Evolutionary conservation across 108 stramenopile species (phyloP).

Genomic region (Discostella stelligeroides): DNA sequence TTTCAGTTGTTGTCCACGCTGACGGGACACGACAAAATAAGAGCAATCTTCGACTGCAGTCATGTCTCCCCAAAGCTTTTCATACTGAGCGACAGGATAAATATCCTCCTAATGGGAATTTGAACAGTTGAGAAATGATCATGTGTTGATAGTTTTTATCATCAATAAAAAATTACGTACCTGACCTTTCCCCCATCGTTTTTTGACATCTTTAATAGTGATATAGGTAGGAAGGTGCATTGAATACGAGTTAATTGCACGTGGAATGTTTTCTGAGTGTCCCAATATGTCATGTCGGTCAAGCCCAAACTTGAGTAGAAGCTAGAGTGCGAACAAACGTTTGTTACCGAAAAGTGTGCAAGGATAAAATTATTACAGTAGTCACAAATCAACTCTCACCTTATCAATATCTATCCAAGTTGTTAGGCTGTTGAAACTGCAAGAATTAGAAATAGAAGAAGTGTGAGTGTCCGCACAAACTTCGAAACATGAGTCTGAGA

Average conservation of each 20-base stretch:
- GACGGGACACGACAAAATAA: constrained; percentile 57
- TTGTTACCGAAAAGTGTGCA: background rate
- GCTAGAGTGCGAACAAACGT: constrained; percentile 1
- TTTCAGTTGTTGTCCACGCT: constrained; percentile 62
- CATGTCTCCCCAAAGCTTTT: constrained; percentile 70
- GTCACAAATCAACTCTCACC: background rate
- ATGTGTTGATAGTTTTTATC: background rate
- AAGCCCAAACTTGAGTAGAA: constrained; percentile 49
- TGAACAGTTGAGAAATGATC: background rate
- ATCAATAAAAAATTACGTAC: background rate
- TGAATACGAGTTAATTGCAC: constrained; percentile 51
- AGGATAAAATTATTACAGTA: background rate
- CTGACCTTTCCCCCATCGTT: constrained; percentile 64
- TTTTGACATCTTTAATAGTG: constrained; percentile 67
- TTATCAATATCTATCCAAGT: constrained; percentile 66
- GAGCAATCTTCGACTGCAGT: constrained; percentile 54
- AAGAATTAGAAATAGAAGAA: background rate
- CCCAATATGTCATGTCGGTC: constrained; percentile 40
- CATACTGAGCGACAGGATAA: constrained; percentile 62
- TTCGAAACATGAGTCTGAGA: background rate
- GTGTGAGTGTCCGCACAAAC: background rate
- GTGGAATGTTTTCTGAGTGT: constrained; percentile 36
- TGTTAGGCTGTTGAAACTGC: constrained; percentile 59
- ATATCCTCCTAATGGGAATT: constrained; percentile 47
- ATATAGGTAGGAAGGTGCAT: constrained; percentile 56